phyloP scores from a whole-genome alignment of 2,329 filamentous ascomycete genomes.

The Plectosphaerella plurivora region DNA sequence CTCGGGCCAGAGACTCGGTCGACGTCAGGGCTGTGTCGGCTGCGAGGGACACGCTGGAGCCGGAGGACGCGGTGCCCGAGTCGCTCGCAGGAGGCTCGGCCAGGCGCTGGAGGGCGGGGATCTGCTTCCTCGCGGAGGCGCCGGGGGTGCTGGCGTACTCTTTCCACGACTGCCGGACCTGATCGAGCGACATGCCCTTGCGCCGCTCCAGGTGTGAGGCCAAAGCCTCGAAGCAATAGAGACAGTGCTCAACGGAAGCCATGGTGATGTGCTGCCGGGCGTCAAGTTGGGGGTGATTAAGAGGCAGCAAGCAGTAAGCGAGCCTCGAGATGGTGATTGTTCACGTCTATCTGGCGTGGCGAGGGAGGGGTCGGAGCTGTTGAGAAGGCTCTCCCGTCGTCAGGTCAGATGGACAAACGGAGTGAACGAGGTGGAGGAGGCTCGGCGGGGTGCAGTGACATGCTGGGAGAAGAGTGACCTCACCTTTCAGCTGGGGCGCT shows the following conservation, averaged over 20 bases:
- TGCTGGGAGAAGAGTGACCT: no score
- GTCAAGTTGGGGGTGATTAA: no score
- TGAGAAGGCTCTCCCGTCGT: no score
- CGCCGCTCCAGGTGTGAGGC: constrained; percentile 69
- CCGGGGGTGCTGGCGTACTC: constrained; percentile 27
- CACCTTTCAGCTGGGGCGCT: no score
- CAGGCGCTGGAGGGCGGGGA: constrained; percentile 38
- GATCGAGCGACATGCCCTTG: constrained; percentile 59
- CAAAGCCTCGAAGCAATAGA: constrained; percentile 89
- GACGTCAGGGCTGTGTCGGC: constrained; percentile 39
- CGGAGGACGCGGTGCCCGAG: constrained; percentile 26
- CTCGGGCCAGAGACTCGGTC: constrained; percentile 30
- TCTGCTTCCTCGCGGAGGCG: constrained; percentile 28
- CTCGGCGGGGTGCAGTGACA: no score
- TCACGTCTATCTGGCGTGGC: no score
- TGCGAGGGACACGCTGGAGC: constrained; percentile 28
- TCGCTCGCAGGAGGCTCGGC: constrained; percentile 20
- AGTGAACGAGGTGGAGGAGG: no score
- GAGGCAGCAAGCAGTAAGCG: no score
- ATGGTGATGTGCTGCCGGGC: constrained; percentile 39
- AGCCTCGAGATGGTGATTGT: no score
- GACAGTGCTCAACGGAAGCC: constrained; percentile 82
- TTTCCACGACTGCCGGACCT: constrained; percentile 64
- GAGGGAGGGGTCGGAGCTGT: no score
- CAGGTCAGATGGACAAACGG: no score